A percentile compares a stretch with the other conserved stretches of the same genome.
Evolutionary conservation across 331 rosid genomes (phyloP).

Genomic region (Acacia concinna): DNA sequence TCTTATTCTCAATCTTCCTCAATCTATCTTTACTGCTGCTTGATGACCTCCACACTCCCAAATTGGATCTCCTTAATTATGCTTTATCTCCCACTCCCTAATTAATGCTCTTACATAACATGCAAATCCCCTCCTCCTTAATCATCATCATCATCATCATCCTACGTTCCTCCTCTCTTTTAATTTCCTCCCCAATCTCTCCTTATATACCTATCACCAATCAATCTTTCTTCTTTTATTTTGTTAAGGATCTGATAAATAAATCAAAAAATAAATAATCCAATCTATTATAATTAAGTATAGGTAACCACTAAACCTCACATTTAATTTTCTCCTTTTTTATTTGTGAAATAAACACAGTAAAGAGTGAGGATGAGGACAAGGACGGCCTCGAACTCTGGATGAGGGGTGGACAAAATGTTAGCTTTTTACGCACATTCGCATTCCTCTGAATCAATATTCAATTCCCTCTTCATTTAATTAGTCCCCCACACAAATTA

Average conservation of each 20-base stretch:
- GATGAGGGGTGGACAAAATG: neutral
- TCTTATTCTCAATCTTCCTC: slow-evolving; percentile 5
- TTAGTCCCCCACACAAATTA: neutral
- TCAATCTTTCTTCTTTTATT: neutral
- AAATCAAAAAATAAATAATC: too few species aligned
- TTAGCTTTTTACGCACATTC: neutral
- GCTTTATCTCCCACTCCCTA: neutral
- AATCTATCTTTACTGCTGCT: neutral
- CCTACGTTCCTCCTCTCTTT: neutral
- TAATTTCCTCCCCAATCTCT: neutral
- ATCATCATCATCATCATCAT: neutral
- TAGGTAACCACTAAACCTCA: slow-evolving; percentile 8
- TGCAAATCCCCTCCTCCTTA: neutral
- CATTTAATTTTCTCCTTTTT: neutral
- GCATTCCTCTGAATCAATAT: neutral
- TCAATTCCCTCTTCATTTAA: neutral
- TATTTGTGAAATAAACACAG: neutral
- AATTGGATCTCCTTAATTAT: slow-evolving; percentile 57
- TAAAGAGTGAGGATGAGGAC: neutral
- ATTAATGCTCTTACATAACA: neutral
- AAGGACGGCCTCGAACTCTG: neutral
- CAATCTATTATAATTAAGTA: slow-evolving; percentile 33
- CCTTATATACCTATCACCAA: neutral
- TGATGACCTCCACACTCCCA: slow-evolving; percentile 33
- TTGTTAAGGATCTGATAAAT: neutral